A percentile compares a stretch with the other conserved stretches of the same genome.
phyloP scores from a whole-genome alignment of 345 rosid species.

The Eucalyptus grandis region DNA sequence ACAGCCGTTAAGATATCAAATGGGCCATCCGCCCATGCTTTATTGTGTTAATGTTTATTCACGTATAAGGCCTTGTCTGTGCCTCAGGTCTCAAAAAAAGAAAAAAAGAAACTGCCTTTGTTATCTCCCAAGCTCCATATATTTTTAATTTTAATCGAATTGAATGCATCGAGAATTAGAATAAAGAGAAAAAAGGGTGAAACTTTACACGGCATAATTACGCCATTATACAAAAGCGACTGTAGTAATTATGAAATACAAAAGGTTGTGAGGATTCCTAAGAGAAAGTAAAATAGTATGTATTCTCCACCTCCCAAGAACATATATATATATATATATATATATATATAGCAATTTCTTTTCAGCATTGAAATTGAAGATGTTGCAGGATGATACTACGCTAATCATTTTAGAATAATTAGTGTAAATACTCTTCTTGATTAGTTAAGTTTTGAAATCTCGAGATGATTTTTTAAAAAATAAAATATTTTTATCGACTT shows the following conservation, averaged over 20 bases:
- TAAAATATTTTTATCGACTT: conserved; percentile 1
- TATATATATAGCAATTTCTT: not conserved
- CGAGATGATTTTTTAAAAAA: not conserved
- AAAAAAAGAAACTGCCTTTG: not conserved
- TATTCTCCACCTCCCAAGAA: not conserved
- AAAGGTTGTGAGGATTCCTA: not conserved
- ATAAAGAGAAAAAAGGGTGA: not conserved
- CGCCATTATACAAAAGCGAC: not conserved
- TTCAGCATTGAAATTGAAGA: not conserved
- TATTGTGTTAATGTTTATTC: not conserved
- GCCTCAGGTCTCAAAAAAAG: not conserved
- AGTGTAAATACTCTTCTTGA: conserved; percentile 30
- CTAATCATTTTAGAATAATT: conserved; percentile 81
- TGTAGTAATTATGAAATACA: not conserved
- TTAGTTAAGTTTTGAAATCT: not conserved
- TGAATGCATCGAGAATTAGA: no score
- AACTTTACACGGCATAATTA: not conserved
- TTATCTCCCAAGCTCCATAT: not conserved
- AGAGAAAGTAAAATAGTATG: not conserved
- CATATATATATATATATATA: not conserved
- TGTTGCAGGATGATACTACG: not conserved
- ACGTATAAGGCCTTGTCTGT: not conserved
- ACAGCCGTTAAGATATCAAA: not conserved
- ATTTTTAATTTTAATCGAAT: not conserved
- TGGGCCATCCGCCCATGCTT: not conserved